Base-by-base conservation (phyloP, 1,139 yeast genomes). In the Blastobotrys aristatus region DNA sequence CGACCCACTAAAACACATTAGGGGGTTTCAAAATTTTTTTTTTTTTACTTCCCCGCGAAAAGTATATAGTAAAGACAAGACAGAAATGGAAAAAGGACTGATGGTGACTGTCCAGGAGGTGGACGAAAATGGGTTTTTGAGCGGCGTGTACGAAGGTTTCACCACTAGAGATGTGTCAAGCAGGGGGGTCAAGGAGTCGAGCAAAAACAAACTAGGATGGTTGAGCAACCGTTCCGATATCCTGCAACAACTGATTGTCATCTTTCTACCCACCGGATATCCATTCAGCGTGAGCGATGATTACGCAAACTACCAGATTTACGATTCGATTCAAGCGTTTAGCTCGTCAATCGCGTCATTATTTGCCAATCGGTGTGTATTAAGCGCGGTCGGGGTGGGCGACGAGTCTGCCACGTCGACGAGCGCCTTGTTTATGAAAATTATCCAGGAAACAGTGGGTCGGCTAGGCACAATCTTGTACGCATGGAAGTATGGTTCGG, bases 361-460 rank as follows among this genome's bases (percentile, higher is more conserved):
- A 38, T 58, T 67, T 44, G 72, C 71, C 30, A 66, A 66, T 49
- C 50, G 72, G 8, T 66, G 68, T 5, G 69, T 66, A 4, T 51
- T 66, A 30, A 51, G 58, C 26, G 69, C 70, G 8, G 68, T 68
- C 8, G 71, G 71, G 7, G 72, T 67, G 4, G 71, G 71, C 22
- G 70, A 67, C 48, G 62, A 60, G 29, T 49, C 59, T n/a, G 69
- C 72, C 2, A 63, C 69, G 13, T 63, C 69, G 13, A 65, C 70
- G 1, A 59, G 68, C 4, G 71, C 71, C 3, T 51, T 68, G 43
- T 65, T 65, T 46, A 58, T 67, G 62, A 66, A 66, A 44, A 63
- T 68, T 14, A 53, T 64, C 16, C 71, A 68, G 48, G 70, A 68
- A 37, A 61, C 69, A 11, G 60, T 64, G 16, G 70, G 71, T n/a